Base-by-base conservation (phyloP, 2,329 filamentous ascomycete species). In the Knoxdaviesia capensis region DNA sequence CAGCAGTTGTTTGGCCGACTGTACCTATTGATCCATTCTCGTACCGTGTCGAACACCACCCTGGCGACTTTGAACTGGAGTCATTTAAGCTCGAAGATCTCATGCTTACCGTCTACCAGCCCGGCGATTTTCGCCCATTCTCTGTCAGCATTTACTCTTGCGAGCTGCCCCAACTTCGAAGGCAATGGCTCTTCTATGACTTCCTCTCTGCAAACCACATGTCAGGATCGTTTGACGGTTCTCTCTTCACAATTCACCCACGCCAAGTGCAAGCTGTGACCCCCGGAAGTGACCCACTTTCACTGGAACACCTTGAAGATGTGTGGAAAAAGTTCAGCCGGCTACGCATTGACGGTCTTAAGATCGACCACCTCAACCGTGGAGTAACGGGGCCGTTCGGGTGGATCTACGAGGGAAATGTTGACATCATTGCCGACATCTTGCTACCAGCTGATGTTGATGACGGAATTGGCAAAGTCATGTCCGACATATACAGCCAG, bases 121-220 rank as follows among this genome's bases (percentile, higher is more conserved):
- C 90, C 0, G 71, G 76, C 43, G 77, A 77, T 40, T 96, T 98
- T 64, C 74, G 90, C n/a, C 90, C 90, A 0, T 98, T 93, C 57
- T 80, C 86, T 0, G 77, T 94, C 49, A 94, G 87, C 63, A 92
- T 98, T 47, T 98, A 84, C 62, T 90, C 85, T 6, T 94, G 88
- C 57, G 88, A 96, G 53, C 70, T 98, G 35, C 88, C 90, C 1
- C 81, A 90, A 52, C 64, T 98, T 39, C 75, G 90, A 41, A 96
- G 94, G 54, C 88, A 93, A 53, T 98, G 86, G 82, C 68, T 98
- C 0, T 94, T 96, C 57, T 98, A 98, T 63, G 90, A 98, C 57
- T 92, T 98, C 50, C 62, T 98, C 31, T 90, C 83, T 1, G 90
- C 90, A 11, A 94, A 84, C 54, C 88, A 90, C 58, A 93, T 96